Evolutionary conservation across 768 basidiomycete genomes (phyloP), one percentile per base, ranked within the genome.

Genomic region (Panellus pusillus): DNA sequence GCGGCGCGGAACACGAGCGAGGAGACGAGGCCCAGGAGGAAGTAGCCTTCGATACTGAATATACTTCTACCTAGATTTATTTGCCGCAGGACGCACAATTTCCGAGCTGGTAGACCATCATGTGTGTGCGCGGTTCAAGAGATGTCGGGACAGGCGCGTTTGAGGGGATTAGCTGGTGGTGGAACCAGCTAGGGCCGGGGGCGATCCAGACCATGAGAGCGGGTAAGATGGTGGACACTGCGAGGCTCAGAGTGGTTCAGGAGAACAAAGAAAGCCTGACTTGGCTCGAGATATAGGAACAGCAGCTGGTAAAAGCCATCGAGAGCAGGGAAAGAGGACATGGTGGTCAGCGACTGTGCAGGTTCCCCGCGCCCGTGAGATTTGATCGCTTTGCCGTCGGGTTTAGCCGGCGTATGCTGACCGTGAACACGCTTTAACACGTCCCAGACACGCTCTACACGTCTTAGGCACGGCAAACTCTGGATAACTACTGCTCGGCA

Each of bases 161-260:
- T 8, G 71, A 72, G 1, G 86, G 87, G 40, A 87, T 77, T 49
- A 89, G 80, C 57, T 84, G 75, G 61, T 80, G 74, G 63, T 84
- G 79, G 60, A 87, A 89, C 84, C 87, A 87, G 14, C 72, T 69
- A 19, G 85, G 72, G 13, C 87, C 86, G 8, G 84, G 84, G 53
- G 70, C 77, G 41, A 77, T 60, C 79, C 82, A 84, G 20, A 78
- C 74, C 45, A 68, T 68, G 36, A 76, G 44, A 6, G 65, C 68
- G 31, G 74, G 71, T 17, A 64, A 57, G 44, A 76, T 63, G 1
- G 73, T 75, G 17, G 74, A 72, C 9, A 72, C 74, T 37, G 37
- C 4, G 13, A 35, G 32, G 32, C 32, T 32, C 17, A 27, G 35
- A 7, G 44, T 24, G 20, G 20, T 47, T 44, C 37, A 41, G 24